Percentiles rank a stretch among this genome's conserved stretches.
These are phyloP conservation scores for Spiraea crenata DNA, from an alignment of 331 rosid species.

Conservation along the genomic window DNA sequence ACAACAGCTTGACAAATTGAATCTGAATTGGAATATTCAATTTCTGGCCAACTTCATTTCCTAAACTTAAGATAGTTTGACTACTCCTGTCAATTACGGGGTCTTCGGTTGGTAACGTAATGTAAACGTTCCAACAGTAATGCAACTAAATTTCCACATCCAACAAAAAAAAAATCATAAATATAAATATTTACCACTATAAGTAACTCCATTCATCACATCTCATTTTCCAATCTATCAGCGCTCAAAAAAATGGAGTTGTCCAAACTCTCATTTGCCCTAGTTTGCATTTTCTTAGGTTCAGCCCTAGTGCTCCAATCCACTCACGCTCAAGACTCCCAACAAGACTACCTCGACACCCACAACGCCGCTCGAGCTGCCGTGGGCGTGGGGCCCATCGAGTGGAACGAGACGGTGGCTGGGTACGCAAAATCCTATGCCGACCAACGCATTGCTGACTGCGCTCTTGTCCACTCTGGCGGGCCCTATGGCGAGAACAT, in stretches of 20 bases:
- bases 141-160: not conserved
- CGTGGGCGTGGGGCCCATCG: conserved; percentile 34
- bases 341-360: conserved; percentile 39
- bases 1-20: no score
- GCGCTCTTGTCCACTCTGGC: conserved; percentile 36
- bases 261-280: conserved; percentile 5
- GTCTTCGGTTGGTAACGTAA: no score
- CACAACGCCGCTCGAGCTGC: conserved; percentile 43
- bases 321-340: conserved; percentile 35
- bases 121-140: not conserved
- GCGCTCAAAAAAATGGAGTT: not conserved
- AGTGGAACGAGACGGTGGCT: conserved; percentile 35
- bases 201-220: not conserved
- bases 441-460: conserved; percentile 18
- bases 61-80: no score
- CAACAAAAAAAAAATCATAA: no score
- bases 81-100: no score
- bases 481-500: conserved; percentile 55
- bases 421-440: conserved; percentile 36
- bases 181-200: not conserved
- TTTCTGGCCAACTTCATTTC: no score
- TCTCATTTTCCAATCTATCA: not conserved
- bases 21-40: no score
- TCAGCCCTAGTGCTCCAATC: conserved; percentile 7
- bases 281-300: not conserved